Base-by-base conservation (phyloP, 768 basidiomycete species). In the Agrocybe pediades region DNA sequence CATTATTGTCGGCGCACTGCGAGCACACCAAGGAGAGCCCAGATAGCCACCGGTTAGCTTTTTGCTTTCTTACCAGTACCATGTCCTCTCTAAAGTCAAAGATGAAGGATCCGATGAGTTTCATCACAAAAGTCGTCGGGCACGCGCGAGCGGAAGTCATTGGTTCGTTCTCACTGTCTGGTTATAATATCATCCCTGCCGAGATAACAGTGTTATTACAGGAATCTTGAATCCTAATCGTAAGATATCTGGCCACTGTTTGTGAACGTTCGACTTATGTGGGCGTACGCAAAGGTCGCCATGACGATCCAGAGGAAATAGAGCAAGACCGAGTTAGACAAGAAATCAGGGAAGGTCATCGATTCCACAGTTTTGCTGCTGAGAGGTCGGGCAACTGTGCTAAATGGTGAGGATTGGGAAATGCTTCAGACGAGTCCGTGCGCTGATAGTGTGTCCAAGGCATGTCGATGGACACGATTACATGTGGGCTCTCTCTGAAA, bases 381-480 rank as follows among this genome's bases (percentile, higher is more conserved):
- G 77, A 90, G 67, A 75, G 94, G 29, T 62, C 74, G 3, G 76
- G 82, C 9, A 95, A 95, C 65, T 73, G 77, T 27, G 86, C 90
- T 41, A 98, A 97, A 72, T 98, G 92, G 90, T 88, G 52, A 21
- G 70, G 54, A 30, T 41, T 15, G 13, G 21, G 26, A 26, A 26
- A 26, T 20, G 9, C 6, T 49, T 48, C n/a, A 11, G 9, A n/a
- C n/a, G n/a, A 6, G 23, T 41, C 6, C 17, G 6, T 47, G 84
- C 17, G 9, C 23, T 25, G 29, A 26, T n/a, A 15, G 9, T 36
- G 11, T 16, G 20, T 46, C 1, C 15, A 41, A 72, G 88, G 87
- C 93, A 95, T 65, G 81, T 96, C 43, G 95, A 96, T 62, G 96
- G 96, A 0, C 92, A 97, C 53, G 95, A 98, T 72, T 98, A 96